These are phyloP conservation scores for Thinopyrum elongatum DNA, from an alignment of 176 grass and related monocot genomes.

Conservation along the genomic window DNA sequence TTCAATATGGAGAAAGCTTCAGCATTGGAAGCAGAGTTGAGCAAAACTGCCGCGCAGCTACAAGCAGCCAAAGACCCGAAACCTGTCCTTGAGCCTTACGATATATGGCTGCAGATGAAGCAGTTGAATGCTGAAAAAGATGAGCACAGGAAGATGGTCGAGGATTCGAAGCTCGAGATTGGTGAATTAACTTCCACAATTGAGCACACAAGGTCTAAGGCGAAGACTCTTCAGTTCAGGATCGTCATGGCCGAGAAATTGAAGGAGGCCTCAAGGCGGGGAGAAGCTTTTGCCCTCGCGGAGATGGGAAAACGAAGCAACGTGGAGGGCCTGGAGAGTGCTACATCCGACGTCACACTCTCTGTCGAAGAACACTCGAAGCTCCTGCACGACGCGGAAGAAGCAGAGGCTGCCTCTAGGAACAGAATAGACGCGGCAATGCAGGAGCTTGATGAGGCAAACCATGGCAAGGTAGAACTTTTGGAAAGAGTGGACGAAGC, in stretches of 20 bases:
- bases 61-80: slow-evolving; percentile 37
- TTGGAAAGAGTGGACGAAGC: slow-evolving; percentile 91
- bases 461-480: slow-evolving; percentile 52
- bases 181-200: slow-evolving; percentile 60
- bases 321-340: background rate
- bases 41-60: slow-evolving; percentile 39
- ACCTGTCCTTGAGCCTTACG: slow-evolving; percentile 43
- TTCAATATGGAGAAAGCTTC: slow-evolving; percentile 46
- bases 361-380: slow-evolving; percentile 43
- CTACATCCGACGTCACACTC: slow-evolving; percentile 31
- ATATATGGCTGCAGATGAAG: slow-evolving; percentile 66
- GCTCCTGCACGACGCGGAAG: slow-evolving; percentile 50
- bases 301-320: slow-evolving; percentile 48
- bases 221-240: slow-evolving; percentile 75
- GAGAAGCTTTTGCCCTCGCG: slow-evolving; percentile 50
- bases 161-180: slow-evolving; percentile 50
- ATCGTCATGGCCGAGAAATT: slow-evolving; percentile 71
- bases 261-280: slow-evolving; percentile 64
- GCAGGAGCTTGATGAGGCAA: slow-evolving; percentile 66
- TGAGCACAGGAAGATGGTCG: slow-evolving; percentile 43
- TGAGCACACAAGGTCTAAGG: slow-evolving; percentile 68
- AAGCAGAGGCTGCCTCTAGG: slow-evolving; percentile 38
- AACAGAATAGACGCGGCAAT: slow-evolving; percentile 54
- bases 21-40: slow-evolving; percentile 57
- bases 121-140: slow-evolving; percentile 64